Evolutionary conservation across 169 alveolate genomes (phyloP), one percentile per base, ranked within the genome.

Genomic region (Plasmodium coatneyi): DNA sequence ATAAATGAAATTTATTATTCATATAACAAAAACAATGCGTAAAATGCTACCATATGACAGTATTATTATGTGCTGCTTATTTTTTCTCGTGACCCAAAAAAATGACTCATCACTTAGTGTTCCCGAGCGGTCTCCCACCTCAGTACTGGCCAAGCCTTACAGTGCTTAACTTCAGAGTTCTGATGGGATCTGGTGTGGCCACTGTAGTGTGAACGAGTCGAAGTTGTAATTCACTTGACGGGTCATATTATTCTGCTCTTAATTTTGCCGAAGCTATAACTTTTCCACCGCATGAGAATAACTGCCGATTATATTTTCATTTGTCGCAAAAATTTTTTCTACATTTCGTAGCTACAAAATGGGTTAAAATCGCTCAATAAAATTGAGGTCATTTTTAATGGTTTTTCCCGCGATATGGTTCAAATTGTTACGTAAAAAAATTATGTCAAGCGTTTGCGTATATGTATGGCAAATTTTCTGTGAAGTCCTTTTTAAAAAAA

Each of bases 61-160:
- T 7, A 6, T 43, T 43, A 6, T 43, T 43, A 43, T 43, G 52
- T 43, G 3, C 52, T 43, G 52, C 52, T 43, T 43, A 9, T 9
- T 10, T 43, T 43, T 43, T 43, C 52, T 7, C 16, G 16, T 0
- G 52, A 7, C 52, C 52, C 12, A 43, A 9, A 43, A 43, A 84
- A 89, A 89, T 89, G 94, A 89, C 94, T 89, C 94, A 89, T 89
- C 94, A 89, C 94, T 49, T 79, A 32, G 90, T 79, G 94, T 96
- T 97, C 98, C 97, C 98, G 96, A 96, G 97, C 97, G 98, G 98
- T 97, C 98, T 96, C 98, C 98, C 98, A 97, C 98, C 97, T 96
- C 96, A 97, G 97, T 97, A 97, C 98, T 97, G 94, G 95, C 97
- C 97, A 46, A 92, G 97, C 98, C 98, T 97, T 94, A 97, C 93